Percentiles rank a stretch among this genome's conserved stretches.
These are phyloP conservation scores for Tylopilus rubrobrunneus DNA, from an alignment of 768 basidiomycete species.

Conservation along the genomic window DNA sequence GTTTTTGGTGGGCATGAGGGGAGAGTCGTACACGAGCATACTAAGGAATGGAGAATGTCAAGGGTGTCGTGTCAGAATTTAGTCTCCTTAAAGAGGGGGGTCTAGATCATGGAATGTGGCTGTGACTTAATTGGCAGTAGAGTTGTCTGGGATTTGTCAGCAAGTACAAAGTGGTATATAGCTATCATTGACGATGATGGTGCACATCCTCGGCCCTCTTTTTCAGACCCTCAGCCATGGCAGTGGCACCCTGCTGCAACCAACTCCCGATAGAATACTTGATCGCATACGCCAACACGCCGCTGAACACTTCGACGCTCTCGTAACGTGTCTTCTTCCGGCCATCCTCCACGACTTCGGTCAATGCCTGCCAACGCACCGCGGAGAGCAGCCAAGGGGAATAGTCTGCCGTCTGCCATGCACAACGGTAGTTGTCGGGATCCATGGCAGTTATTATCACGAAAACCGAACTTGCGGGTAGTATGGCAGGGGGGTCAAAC, in stretches of 20 bases:
- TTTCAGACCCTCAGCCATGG: slow-evolving; percentile 59
- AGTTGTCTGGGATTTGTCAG: slow-evolving; percentile 24
- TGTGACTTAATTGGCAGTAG: slow-evolving; percentile 19
- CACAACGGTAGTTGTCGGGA: slow-evolving; percentile 48
- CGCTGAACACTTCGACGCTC: slow-evolving; percentile 57
- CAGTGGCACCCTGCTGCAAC: slow-evolving; percentile 44
- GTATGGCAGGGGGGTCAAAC: slow-evolving; percentile 35
- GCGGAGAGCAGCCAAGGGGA: slow-evolving; percentile 48
- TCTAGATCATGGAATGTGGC: slow-evolving; percentile 26
- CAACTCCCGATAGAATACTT: slow-evolving; percentile 41
- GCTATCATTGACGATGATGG: neutral
- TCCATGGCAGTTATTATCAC: slow-evolving; percentile 50
- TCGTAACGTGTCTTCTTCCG: slow-evolving; percentile 56
- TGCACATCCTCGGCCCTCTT: slow-evolving; percentile 38
- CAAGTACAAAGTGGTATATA: neutral
- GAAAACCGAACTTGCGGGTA: slow-evolving; percentile 38
- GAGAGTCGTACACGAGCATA: slow-evolving; percentile 21
- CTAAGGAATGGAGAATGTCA: slow-evolving; percentile 1
- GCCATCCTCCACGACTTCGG: slow-evolving; percentile 41
- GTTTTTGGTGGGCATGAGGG: slow-evolving; percentile 14
- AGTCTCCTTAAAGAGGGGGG: slow-evolving; percentile 9
- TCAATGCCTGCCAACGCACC: slow-evolving; percentile 63
- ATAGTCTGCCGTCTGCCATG: slow-evolving; percentile 46
- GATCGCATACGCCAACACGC: slow-evolving; percentile 51
- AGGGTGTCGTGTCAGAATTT: slow-evolving; percentile 15